phyloP scores from a whole-genome alignment of 1,284 basidiomycete genomes.

The Hortiboletus rubellus region DNA sequence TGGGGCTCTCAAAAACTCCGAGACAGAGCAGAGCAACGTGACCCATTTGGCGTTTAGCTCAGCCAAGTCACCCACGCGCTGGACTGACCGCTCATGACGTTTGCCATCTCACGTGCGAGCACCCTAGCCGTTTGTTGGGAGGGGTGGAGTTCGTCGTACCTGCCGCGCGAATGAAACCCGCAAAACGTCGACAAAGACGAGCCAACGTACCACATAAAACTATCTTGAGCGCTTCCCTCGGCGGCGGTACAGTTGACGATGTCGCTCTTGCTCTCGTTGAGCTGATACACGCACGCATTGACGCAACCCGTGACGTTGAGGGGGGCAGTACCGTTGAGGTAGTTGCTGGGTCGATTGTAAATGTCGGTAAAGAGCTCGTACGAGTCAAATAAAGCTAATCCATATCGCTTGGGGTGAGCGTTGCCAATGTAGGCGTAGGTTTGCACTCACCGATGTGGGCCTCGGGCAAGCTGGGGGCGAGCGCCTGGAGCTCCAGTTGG shows the following conservation, averaged over 20 bases:
- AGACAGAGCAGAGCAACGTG: too few species aligned
- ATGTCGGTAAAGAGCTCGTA: conserved; percentile 38
- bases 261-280: conserved; percentile 18
- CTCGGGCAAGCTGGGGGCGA: conserved; percentile 36
- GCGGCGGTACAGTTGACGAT: conserved; percentile 27
- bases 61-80: conserved; percentile 34
- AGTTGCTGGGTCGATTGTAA: conserved; percentile 31
- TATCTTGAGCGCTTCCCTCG: conserved; percentile 30
- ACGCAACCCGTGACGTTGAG: conserved; percentile 34
- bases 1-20: too few species aligned
- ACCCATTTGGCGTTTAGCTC: conserved; percentile 19
- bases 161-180: not conserved
- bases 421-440: not conserved
- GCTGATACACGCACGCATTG: conserved; percentile 30
- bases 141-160: conserved; percentile 35
- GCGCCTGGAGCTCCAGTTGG: conserved; percentile 41
- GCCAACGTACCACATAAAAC: conserved; percentile 34
- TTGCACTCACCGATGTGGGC: conserved; percentile 37
- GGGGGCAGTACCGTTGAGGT: conserved; percentile 39
- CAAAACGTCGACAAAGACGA: not conserved
- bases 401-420: not conserved
- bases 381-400: conserved; percentile 38
- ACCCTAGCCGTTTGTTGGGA: conserved; percentile 37
- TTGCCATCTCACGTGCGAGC: conserved; percentile 33
- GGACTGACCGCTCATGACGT: conserved; percentile 25